These are phyloP conservation scores for Aspergillus candidus DNA, from an alignment of 2,329 filamentous ascomycete genomes.

Conservation along the genomic window DNA sequence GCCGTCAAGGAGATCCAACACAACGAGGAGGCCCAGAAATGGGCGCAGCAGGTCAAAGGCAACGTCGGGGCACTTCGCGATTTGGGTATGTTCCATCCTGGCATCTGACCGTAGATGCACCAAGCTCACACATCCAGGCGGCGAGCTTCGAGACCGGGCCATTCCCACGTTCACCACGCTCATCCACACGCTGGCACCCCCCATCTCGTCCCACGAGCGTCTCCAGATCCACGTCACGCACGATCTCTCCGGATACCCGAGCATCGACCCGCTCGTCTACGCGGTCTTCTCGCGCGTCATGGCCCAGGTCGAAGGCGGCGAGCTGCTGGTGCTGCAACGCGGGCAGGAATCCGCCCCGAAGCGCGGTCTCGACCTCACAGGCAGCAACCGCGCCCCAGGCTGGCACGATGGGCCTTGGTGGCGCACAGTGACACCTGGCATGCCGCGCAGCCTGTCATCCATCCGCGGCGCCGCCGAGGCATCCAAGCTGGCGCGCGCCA, in stretches of 20 bases:
- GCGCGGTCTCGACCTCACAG: constrained; percentile 47
- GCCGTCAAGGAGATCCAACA: constrained; percentile 92
- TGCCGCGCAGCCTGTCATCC: constrained; percentile 68
- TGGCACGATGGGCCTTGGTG: constrained; percentile 98
- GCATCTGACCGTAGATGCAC: background rate
- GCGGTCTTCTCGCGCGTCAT: constrained; percentile 90
- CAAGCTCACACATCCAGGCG: constrained; percentile 51
- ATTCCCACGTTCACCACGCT: constrained; percentile 93
- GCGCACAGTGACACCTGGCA: constrained; percentile 54
- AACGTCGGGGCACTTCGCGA: constrained; percentile 75
- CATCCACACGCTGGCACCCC: constrained; percentile 88
- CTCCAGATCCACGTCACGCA: constrained; percentile 97
- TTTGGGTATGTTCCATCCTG: constrained; percentile 53
- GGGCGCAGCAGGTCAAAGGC: constrained; percentile 87
- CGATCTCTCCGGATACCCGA: constrained; percentile 89
- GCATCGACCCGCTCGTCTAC: constrained; percentile 87
- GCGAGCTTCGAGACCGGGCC: constrained; percentile 77
- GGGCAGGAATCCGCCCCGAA: constrained; percentile 76
- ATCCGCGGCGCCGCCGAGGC: constrained; percentile 78
- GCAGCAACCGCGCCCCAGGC: constrained; percentile 40
- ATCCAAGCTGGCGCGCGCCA: constrained; percentile 83
- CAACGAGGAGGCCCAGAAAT: constrained; percentile 93
- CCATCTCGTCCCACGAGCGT: constrained; percentile 93
- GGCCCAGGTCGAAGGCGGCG: constrained; percentile 97
- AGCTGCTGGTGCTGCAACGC: constrained; percentile 87